A percentile compares a stretch with the other conserved stretches of the same genome.
These are phyloP conservation scores for Paracamarosporium sp. DNA, from an alignment of 2,329 filamentous ascomycete genomes.

Conservation along the genomic window DNA sequence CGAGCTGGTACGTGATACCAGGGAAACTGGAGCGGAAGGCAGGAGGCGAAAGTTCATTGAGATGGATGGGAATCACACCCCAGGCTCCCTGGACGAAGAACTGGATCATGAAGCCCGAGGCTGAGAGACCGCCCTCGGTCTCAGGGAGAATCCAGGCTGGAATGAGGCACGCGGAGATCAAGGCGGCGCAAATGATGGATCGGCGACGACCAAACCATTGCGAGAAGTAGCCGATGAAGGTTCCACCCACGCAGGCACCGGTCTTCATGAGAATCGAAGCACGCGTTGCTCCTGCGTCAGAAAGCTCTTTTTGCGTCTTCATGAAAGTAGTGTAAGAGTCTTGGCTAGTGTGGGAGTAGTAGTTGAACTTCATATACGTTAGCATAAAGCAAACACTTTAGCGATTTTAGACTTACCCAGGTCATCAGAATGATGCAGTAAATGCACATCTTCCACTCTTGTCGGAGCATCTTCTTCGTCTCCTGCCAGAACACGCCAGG, in stretches of 20 bases:
- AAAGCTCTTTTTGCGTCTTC: slow-evolving; percentile 73
- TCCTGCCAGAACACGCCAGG: slow-evolving; percentile 70
- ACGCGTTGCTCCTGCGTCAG: slow-evolving; percentile 69
- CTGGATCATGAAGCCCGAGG: slow-evolving; percentile 72
- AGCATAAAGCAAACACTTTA: neutral
- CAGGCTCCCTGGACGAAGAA: slow-evolving; percentile 56
- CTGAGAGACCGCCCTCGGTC: slow-evolving; percentile 66
- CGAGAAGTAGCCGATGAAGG: slow-evolving; percentile 74
- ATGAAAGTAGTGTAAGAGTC: slow-evolving; percentile 85
- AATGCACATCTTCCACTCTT: slow-evolving; percentile 78
- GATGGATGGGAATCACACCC: slow-evolving; percentile 65
- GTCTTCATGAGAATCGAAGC: slow-evolving; percentile 83
- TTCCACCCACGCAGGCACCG: slow-evolving; percentile 76
- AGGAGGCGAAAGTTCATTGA: slow-evolving; percentile 75
- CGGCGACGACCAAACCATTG: slow-evolving; percentile 78
- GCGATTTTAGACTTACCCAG: slow-evolving; percentile 50
- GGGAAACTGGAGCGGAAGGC: slow-evolving; percentile 75
- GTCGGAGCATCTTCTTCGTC: slow-evolving; percentile 69
- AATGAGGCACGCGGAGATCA: slow-evolving; percentile 68
- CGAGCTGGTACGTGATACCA: slow-evolving; percentile 75
- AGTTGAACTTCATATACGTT: slow-evolving; percentile 52
- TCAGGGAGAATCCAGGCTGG: slow-evolving; percentile 74
- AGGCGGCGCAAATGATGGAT: slow-evolving; percentile 66
- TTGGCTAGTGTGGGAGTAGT: slow-evolving; percentile 79
- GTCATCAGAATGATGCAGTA: slow-evolving; percentile 83